phyloP scores from a whole-genome alignment of 352 stramenopile species.

The Phytophthora sansomeana region DNA sequence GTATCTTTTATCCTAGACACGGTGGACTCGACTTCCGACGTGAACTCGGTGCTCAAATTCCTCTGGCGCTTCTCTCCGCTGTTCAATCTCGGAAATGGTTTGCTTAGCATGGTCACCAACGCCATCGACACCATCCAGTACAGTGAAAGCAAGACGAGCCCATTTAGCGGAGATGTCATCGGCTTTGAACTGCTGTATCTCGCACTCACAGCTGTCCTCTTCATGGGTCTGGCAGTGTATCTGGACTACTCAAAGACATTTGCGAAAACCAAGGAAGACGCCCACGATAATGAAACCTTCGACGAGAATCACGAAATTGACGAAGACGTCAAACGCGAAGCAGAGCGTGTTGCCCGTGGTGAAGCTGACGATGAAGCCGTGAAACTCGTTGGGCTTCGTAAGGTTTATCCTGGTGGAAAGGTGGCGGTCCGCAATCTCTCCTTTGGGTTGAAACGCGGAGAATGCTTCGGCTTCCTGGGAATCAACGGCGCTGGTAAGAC shows the following conservation, averaged over 20 bases:
- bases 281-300: not conserved
- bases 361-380: constrained; percentile 45
- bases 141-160: constrained; percentile 39
- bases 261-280: constrained; percentile 5
- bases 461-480: constrained; percentile 94
- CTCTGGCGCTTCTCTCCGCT: constrained; percentile 71
- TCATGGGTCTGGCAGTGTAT: too few species aligned
- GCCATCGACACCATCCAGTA: constrained; percentile 35
- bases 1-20: constrained; percentile 64
- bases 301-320: constrained; percentile 38
- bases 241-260: too few species aligned
- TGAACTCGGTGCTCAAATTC: constrained; percentile 64
- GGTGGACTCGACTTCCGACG: constrained; percentile 45
- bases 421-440: constrained; percentile 75
- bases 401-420: constrained; percentile 86
- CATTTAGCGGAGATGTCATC: constrained; percentile 57
- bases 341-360: constrained; percentile 27
- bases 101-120: constrained; percentile 40
- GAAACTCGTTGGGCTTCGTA: constrained; percentile 57
- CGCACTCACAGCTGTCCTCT: constrained; percentile 34
- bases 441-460: constrained; percentile 78
- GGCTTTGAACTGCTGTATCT: constrained; percentile 62
- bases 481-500: constrained; percentile 96
- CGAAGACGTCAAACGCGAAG: constrained; percentile 38
- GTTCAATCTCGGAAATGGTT: constrained; percentile 48